Evolutionary conservation across 192 early-diverging fungal genomes (phyloP).

Genomic region (Rhizophagus clarus): DNA sequence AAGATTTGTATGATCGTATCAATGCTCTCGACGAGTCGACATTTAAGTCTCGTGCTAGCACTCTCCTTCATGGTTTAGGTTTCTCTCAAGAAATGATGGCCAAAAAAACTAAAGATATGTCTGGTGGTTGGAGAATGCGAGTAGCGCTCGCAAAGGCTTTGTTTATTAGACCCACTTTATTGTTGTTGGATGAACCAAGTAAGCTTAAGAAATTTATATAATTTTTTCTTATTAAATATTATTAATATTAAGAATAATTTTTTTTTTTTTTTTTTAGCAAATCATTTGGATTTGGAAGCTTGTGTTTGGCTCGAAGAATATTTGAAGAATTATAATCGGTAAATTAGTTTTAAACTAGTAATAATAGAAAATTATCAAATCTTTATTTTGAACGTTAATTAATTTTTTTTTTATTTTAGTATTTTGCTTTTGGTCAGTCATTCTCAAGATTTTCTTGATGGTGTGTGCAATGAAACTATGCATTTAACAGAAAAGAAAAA

Average conservation of each 20-base stretch:
- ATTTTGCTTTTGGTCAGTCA: constrained; percentile 90
- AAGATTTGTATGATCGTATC: constrained; percentile 97
- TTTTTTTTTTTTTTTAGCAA: constrained; percentile 45
- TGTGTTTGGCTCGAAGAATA: constrained; percentile 98
- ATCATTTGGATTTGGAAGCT: constrained; percentile 90
- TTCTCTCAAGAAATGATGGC: constrained; percentile 87
- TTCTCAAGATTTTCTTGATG: constrained; percentile 95
- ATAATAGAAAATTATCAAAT: constrained; percentile 35
- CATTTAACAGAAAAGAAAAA: constrained; percentile 64
- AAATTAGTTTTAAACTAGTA: background rate
- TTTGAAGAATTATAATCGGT: constrained; percentile 68
- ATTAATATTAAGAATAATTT: background rate
- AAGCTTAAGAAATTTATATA: constrained; percentile 47
- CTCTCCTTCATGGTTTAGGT: constrained; percentile 92
- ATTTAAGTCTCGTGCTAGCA: constrained; percentile 91
- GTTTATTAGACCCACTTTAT: constrained; percentile 89
- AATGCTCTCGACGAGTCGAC: constrained; percentile 89
- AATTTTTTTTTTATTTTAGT: constrained; percentile 45
- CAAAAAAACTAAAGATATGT: constrained; percentile 93
- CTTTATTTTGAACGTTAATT: constrained; percentile 71
- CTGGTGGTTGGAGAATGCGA: constrained; percentile 99
- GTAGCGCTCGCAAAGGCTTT: constrained; percentile 95
- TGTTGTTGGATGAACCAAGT: constrained; percentile 90
- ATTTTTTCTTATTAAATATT: constrained; percentile 33
- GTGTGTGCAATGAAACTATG: constrained; percentile 63